Evolutionary conservation across 2,329 filamentous ascomycete species (phyloP), one percentile per base, ranked within the genome.

Genomic region (Tympanopsis confertula): DNA sequence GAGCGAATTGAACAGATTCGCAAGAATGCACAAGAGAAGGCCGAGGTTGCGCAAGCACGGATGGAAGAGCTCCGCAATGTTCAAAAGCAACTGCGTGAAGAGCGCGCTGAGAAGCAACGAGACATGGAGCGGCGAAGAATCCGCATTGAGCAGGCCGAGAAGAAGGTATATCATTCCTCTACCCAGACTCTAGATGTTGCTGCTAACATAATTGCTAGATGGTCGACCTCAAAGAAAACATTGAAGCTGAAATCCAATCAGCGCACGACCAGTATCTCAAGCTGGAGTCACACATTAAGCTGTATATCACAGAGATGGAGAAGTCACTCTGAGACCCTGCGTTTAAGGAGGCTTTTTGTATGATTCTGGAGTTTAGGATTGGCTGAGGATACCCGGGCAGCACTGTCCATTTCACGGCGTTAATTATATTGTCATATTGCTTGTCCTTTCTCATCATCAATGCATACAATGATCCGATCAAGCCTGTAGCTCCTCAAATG

Each of bases 271-370:
- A 96, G 65, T 98, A 94, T 60, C 72, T 94, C 55, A 95, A 95
- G 75, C 82, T 98, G 77, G 89, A 96, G 59, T 82, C 86, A 26
- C 91, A 98, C 55, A 93, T 98, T 58, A 89, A 88, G 61, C 69
- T 96, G 44, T 98, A 98, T 66, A 94, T 98, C 53, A 94, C 85
- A 4, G 91, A 98, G 69, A 95, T 98, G 88, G 91, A 96, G 62
- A 88, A 95, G 61, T 82, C 80, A 40, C 75, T 91, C 47, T 66
- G 47, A 53, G 36, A 30, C 10, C 10, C 30, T 12, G 15, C 10
- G 15, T 33, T 7, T 33, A 18, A 7, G 30, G 12, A 13, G n/a
- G n/a, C n/a, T n/a, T n/a, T n/a, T n/a, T n/a, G 10, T 17, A 33
- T 33, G 30, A 18, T 33, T 13, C 30, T 12, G 30, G 30, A 33